Percentiles rank a stretch among this genome's conserved stretches.
phyloP scores from a whole-genome alignment of 768 basidiomycete species.

The Russula foetens region DNA sequence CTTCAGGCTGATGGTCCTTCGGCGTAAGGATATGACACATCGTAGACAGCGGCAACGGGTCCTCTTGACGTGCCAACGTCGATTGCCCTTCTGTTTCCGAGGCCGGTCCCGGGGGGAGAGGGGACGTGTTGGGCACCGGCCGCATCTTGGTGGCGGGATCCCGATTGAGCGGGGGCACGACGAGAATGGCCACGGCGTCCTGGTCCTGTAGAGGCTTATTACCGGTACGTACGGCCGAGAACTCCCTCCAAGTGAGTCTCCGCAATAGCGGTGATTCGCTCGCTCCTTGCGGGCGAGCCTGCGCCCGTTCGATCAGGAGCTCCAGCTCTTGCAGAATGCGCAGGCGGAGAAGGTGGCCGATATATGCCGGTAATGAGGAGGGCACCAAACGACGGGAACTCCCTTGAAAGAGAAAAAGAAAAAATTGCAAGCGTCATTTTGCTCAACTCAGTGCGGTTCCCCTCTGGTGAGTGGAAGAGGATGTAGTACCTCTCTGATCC shows the following conservation, averaged over 20 bases:
- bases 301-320: slow-evolving; percentile 42
- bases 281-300: slow-evolving; percentile 24
- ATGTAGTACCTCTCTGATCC: slow-evolving; percentile 30
- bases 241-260: slow-evolving; percentile 57
- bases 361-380: slow-evolving; percentile 43
- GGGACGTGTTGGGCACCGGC: slow-evolving; percentile 25
- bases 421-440: not conserved
- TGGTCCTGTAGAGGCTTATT: slow-evolving; percentile 41
- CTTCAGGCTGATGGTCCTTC: slow-evolving; percentile 14
- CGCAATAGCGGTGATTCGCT: slow-evolving; percentile 39
- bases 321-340: slow-evolving; percentile 72
- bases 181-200: slow-evolving; percentile 57
- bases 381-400: slow-evolving; percentile 21
- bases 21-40: slow-evolving; percentile 23
- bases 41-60: slow-evolving; percentile 24
- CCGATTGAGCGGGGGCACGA: slow-evolving; percentile 58
- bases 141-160: slow-evolving; percentile 39
- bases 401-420: slow-evolving; percentile 1
- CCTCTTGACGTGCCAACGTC: not conserved
- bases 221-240: slow-evolving; percentile 38
- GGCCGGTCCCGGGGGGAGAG: slow-evolving; percentile 1
- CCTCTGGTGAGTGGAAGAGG: not conserved
- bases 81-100: not conserved
- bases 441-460: not conserved
- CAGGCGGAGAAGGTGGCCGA: slow-evolving; percentile 58